A percentile compares a stretch with the other conserved stretches of the same genome.
Evolutionary conservation across 129 eudicot species (phyloP).

Genomic region (Chrysanthemum makinoi): DNA sequence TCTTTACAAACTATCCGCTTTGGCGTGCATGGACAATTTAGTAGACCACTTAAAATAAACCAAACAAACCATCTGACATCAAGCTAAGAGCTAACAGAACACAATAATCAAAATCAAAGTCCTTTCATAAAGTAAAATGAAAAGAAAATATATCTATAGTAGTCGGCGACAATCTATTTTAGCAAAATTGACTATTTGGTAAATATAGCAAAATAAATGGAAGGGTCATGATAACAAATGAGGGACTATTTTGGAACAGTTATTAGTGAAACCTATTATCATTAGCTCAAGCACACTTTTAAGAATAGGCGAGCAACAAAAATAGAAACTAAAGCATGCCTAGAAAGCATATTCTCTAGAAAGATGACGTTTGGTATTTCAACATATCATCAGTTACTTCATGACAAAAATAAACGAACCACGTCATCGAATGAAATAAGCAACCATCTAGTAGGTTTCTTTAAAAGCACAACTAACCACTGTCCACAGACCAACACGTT

Average conservation of each 20-base stretch:
- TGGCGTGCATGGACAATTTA: constrained; percentile 9
- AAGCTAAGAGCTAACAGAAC: constrained; percentile 1
- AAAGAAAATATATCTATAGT: neutral
- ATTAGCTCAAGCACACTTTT: constrained; percentile 15
- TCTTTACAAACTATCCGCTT: constrained; percentile 8
- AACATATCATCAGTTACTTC: neutral
- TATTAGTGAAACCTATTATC: constrained; percentile 2
- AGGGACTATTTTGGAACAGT: neutral
- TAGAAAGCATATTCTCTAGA: too few relatives aligned
- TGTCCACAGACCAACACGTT: neutral
- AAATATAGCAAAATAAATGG: constrained; percentile 12
- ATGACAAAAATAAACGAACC: neutral
- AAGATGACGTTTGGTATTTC: too few relatives aligned
- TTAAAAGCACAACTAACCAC: neutral
- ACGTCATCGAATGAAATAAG: neutral
- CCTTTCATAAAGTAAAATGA: constrained; percentile 9
- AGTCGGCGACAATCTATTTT: neutral
- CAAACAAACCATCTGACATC: neutral
- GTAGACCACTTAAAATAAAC: constrained; percentile 3
- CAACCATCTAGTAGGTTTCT: neutral
- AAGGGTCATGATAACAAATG: neutral
- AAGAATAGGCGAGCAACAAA: neutral
- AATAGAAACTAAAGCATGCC: too few relatives aligned
- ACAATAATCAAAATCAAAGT: constrained; percentile 2
- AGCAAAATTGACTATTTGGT: constrained; percentile 5